Conservation (phyloP, 139 green algal species). For the Picochlorum sp. region DNA sequence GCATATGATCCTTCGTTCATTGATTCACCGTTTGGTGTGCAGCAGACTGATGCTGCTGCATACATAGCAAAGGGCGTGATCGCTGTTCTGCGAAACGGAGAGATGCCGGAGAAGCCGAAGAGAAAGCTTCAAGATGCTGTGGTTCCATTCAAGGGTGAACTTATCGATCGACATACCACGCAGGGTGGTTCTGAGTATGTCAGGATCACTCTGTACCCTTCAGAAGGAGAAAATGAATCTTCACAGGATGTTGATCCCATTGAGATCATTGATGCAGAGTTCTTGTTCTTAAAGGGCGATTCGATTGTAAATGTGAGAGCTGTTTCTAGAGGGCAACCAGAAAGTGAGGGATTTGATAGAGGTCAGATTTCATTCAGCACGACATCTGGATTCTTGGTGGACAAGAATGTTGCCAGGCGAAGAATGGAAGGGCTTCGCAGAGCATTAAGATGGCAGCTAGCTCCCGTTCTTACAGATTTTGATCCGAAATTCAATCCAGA, state of each 20-base stretch:
- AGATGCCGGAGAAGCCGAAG: conserved; percentile 18
- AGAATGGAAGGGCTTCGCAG: conserved; percentile 32
- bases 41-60: conserved; percentile 19
- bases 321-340: conserved; percentile 17
- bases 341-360: not conserved
- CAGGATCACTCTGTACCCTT: conserved; percentile 13
- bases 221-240: conserved; percentile 4
- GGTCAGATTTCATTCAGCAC: conserved; percentile 27
- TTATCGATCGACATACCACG: conserved; percentile 28
- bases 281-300: conserved; percentile 43
- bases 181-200: conserved; percentile 39
- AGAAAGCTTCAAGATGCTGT: conserved; percentile 5
- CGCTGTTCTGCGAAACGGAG: conserved; percentile 10
- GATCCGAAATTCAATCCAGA: conserved; percentile 36
- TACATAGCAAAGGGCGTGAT: conserved; percentile 29
- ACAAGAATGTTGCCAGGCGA: conserved; percentile 31
- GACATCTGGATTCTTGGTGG: conserved; percentile 24
- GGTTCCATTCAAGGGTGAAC: conserved; percentile 11
- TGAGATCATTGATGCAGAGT: conserved; percentile 45
- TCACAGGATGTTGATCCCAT: conserved; percentile 15
- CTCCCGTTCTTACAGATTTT: conserved; percentile 42
- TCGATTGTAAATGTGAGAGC: conserved; percentile 33
- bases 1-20: conserved; percentile 1
- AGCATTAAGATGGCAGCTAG: conserved; percentile 30
- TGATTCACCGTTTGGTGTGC: conserved; percentile 15